phyloP scores from a whole-genome alignment of 257 asterid genomes.

The Primulina tabacum region DNA sequence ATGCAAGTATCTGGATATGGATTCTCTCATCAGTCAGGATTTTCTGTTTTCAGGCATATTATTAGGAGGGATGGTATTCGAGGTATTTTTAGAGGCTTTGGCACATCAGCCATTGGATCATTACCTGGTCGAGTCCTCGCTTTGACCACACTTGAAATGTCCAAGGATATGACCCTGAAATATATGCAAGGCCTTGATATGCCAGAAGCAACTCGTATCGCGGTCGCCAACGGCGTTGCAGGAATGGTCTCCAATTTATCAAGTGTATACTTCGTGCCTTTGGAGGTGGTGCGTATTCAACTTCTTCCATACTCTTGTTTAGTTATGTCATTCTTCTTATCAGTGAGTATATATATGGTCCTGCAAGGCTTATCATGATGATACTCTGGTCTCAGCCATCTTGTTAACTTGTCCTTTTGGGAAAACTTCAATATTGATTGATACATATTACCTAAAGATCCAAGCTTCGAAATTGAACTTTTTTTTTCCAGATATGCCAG shows the following conservation, averaged over 20 bases:
- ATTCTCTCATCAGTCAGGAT: slow-evolving; percentile 50
- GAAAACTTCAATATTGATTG: not conserved
- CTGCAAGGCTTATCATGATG: no score
- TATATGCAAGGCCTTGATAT: slow-evolving; percentile 53
- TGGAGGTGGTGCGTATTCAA: slow-evolving; percentile 75
- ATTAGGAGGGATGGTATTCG: slow-evolving; percentile 58
- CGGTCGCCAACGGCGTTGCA: slow-evolving; percentile 73
- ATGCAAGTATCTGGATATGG: slow-evolving; percentile 86
- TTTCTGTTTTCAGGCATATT: slow-evolving; percentile 60
- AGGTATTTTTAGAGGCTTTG: slow-evolving; percentile 85
- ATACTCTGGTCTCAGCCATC: no score
- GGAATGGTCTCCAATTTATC: slow-evolving; percentile 92
- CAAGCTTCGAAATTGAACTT: slow-evolving; percentile 9
- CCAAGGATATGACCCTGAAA: slow-evolving; percentile 70
- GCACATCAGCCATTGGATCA: slow-evolving; percentile 83
- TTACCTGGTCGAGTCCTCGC: slow-evolving; percentile 95
- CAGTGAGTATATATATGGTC: not conserved
- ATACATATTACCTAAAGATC: not conserved
- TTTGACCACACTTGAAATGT: slow-evolving; percentile 79
- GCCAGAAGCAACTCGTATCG: slow-evolving; percentile 81
- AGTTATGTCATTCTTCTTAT: slow-evolving; percentile 18
- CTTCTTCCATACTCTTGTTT: slow-evolving; percentile 28
- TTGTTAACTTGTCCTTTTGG: not conserved
- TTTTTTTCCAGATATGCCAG: slow-evolving; percentile 59
- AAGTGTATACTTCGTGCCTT: slow-evolving; percentile 78